Evolutionary conservation across 805 yeast genomes (phyloP).

Genomic region (Saccharomycopsis microspora): DNA sequence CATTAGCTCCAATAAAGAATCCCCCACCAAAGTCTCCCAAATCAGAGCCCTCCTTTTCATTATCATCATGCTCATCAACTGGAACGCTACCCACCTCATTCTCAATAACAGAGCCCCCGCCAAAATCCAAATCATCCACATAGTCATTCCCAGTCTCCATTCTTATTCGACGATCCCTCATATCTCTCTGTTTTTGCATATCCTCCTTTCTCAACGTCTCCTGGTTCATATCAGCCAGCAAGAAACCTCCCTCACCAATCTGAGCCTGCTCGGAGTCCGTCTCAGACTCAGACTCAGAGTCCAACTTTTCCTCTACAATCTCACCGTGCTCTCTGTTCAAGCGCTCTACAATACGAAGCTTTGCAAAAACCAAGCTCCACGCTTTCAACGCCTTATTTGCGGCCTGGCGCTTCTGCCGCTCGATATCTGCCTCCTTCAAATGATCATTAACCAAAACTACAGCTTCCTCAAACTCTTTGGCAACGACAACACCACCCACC

Average conservation of each 20-base stretch:
- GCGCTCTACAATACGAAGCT: conserved; percentile 35
- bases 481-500: conserved; percentile 69
- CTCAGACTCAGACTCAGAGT: conserved; percentile 10
- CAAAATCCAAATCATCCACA: not conserved
- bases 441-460: conserved; percentile 38
- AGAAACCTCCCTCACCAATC: conserved; percentile 15
- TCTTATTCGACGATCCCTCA: not conserved
- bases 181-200: not conserved
- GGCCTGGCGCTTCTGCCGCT: conserved; percentile 30
- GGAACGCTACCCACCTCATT: not conserved
- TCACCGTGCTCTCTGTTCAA: conserved; percentile 39
- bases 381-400: conserved; percentile 40
- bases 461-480: conserved; percentile 49
- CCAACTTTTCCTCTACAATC: conserved; percentile 20
- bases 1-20: not conserved
- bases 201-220: conserved; percentile 2
- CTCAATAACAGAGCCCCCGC: not conserved
- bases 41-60: not conserved
- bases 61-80: not conserved
- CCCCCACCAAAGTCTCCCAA: conserved; percentile 4
- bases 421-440: conserved; percentile 36
- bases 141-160: not conserved
- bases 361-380: conserved; percentile 44
- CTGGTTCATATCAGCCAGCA: conserved; percentile 14
- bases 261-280: conserved; percentile 16